A percentile compares a stretch with the other conserved stretches of the same genome.
These are phyloP conservation scores for Ogataea hybrid DNA, from an alignment of 1,139 yeast species.

Conservation along the genomic window DNA sequence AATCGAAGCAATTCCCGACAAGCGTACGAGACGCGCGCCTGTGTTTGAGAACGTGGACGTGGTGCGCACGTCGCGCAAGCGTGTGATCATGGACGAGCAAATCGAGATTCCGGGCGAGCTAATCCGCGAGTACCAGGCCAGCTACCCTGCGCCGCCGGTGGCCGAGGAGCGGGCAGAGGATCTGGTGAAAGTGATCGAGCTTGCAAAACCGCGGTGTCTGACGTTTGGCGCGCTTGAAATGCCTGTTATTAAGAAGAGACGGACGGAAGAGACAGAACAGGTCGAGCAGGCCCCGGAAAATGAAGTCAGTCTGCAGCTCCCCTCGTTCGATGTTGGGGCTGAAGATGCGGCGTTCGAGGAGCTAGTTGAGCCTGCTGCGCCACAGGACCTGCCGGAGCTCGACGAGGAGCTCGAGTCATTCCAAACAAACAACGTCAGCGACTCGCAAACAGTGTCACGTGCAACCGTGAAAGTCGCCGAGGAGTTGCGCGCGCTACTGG, in stretches of 20 bases:
- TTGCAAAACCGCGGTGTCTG: slow-evolving; percentile 11
- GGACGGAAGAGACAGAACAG: slow-evolving; percentile 8
- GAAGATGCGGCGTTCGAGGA: slow-evolving; percentile 14
- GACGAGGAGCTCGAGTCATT: slow-evolving; percentile 21
- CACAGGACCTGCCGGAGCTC: slow-evolving; percentile 16
- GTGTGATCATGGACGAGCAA: slow-evolving; percentile 25
- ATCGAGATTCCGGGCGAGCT: slow-evolving; percentile 29
- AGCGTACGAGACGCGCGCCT: slow-evolving; percentile 14
- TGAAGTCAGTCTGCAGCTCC: slow-evolving; percentile 31
- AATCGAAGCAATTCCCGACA: slow-evolving; percentile 6
- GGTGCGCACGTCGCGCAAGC: slow-evolving; percentile 32
- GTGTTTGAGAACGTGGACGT: slow-evolving; percentile 29
- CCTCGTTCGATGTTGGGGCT: slow-evolving; percentile 14
- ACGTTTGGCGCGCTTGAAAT: slow-evolving; percentile 11
- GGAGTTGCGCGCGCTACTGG: slow-evolving; percentile 42
- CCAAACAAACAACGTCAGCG: slow-evolving; percentile 13
- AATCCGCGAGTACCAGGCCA: slow-evolving; percentile 23
- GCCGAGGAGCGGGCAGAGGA: slow-evolving; percentile 1
- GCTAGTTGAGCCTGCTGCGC: slow-evolving; percentile 2
- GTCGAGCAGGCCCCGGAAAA: slow-evolving; percentile 20
- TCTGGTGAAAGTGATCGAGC: slow-evolving; percentile 7
- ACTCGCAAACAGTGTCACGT: slow-evolving; percentile 34
- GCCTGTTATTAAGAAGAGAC: slow-evolving; percentile 18
- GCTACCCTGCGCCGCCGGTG: slow-evolving; percentile 17
- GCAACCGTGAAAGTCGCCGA: slow-evolving; percentile 58